Evolutionary conservation across 2,329 filamentous ascomycete species (phyloP).

Genomic region (Colletotrichum orbiculare): DNA sequence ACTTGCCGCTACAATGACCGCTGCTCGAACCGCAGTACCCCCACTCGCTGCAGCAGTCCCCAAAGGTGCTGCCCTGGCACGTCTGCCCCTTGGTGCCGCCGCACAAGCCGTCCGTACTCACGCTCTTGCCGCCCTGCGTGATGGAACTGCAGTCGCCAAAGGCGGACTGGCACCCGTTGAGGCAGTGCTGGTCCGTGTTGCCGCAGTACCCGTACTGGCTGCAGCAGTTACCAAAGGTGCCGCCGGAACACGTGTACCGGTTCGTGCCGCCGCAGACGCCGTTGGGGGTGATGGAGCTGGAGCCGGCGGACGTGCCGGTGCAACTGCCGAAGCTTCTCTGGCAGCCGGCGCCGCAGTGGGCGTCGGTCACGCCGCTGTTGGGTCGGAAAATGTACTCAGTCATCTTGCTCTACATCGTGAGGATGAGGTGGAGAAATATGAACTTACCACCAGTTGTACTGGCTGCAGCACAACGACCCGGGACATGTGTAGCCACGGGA

Average conservation of each 20-base stretch:
- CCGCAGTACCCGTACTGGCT: slow-evolving; percentile 39
- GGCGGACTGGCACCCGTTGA: slow-evolving; percentile 30
- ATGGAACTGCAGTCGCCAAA: slow-evolving; percentile 38
- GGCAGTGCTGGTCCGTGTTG: slow-evolving; percentile 32
- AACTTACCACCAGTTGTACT: slow-evolving; percentile 30
- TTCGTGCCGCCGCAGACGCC: slow-evolving; percentile 52
- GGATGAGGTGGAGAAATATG: not conserved
- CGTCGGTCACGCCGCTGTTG: slow-evolving; percentile 10
- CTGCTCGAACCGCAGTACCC: slow-evolving; percentile 37
- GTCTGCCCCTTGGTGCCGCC: slow-evolving; percentile 22
- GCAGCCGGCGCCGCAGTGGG: slow-evolving; percentile 26
- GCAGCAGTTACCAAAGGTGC: slow-evolving; percentile 35
- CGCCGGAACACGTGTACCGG: slow-evolving; percentile 52
- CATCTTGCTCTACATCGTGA: not conserved
- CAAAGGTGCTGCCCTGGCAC: slow-evolving; percentile 22
- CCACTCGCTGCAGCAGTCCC: slow-evolving; percentile 38
- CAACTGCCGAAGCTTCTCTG: slow-evolving; percentile 24
- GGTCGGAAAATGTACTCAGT: not conserved
- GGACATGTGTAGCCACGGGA: slow-evolving; percentile 51
- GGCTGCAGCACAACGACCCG: slow-evolving; percentile 20
- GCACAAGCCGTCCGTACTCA: slow-evolving; percentile 26
- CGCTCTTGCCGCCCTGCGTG: slow-evolving; percentile 15
- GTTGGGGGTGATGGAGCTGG: slow-evolving; percentile 40
- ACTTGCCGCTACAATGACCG: slow-evolving; percentile 37
- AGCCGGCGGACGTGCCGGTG: not conserved